phyloP scores from a whole-genome alignment of 768 basidiomycete species.

The Russula earlei region DNA sequence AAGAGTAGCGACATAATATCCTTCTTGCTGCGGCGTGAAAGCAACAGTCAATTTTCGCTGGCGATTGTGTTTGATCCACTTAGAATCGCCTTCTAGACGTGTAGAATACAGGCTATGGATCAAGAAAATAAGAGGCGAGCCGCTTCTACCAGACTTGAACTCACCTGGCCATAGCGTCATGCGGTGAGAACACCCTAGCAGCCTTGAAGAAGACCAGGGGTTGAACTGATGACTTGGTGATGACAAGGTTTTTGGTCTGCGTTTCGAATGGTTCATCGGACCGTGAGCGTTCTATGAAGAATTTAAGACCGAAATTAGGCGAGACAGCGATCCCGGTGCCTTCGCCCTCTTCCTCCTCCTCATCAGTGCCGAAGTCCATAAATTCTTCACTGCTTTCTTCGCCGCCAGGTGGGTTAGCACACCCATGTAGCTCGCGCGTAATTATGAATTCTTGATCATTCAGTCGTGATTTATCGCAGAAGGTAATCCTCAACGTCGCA shows the following conservation, averaged over 20 bases:
- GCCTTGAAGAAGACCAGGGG: neutral
- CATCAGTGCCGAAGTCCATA: neutral
- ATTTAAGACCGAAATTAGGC: slow-evolving; percentile 4
- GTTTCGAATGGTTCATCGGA: neutral
- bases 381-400: neutral
- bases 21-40: slow-evolving; percentile 5
- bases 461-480: neutral
- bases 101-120: slow-evolving; percentile 2
- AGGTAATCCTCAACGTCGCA: neutral
- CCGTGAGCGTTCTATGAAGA: neutral
- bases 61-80: neutral
- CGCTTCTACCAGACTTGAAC: neutral
- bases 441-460: neutral
- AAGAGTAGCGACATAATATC: slow-evolving; percentile 1
- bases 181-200: neutral
- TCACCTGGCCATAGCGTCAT: neutral
- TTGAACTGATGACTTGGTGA: neutral
- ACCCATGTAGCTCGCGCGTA: neutral
- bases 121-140: neutral
- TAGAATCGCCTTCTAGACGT: neutral
- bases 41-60: neutral
- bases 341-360: neutral
- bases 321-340: slow-evolving; percentile 4
- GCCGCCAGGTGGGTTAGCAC: neutral
- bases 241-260: neutral